A percentile compares a stretch with the other conserved stretches of the same genome.
Conservation (phyloP, 179 eudicot genomes). For the Vitellaria paradoxa region DNA sequence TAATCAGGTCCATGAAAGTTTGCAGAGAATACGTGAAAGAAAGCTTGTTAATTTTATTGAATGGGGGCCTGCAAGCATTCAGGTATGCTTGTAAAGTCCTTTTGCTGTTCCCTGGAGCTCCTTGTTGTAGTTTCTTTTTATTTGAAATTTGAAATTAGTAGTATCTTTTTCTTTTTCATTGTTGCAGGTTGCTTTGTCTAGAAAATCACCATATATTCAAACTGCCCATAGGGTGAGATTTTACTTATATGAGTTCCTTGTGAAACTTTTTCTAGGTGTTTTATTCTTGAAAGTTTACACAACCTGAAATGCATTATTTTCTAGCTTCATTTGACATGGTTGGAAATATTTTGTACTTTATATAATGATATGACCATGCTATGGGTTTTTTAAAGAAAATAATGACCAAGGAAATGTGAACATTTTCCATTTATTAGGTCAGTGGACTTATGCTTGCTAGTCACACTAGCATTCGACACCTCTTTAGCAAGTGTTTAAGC, state of each 20-base stretch:
- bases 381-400: neutral
- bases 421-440: constrained; percentile 46
- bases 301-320: neutral
- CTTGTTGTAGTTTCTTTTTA: neutral
- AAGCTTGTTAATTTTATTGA: constrained; percentile 98
- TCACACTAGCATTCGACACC: constrained; percentile 94
- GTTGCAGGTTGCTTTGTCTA: constrained; percentile 88
- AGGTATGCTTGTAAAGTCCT: constrained; percentile 38
- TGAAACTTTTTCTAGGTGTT: constrained; percentile 8
- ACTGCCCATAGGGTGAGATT: constrained; percentile 86
- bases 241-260: constrained; percentile 1
- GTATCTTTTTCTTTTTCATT: constrained; percentile 14
- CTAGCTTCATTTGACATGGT: neutral
- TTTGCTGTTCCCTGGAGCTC: neutral
- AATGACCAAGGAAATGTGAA: neutral
- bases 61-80: constrained; percentile 99
- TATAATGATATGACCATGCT: neutral
- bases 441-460: constrained; percentile 98
- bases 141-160: neutral
- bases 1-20: constrained; percentile 88
- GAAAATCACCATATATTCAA: constrained; percentile 97
- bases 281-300: neutral
- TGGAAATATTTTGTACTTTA: neutral
- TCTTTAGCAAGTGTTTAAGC: constrained; percentile 87
- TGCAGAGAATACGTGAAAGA: constrained; percentile 98